phyloP scores from a whole-genome alignment of 2,329 filamentous ascomycete species.

The Talaromyces sp. region DNA sequence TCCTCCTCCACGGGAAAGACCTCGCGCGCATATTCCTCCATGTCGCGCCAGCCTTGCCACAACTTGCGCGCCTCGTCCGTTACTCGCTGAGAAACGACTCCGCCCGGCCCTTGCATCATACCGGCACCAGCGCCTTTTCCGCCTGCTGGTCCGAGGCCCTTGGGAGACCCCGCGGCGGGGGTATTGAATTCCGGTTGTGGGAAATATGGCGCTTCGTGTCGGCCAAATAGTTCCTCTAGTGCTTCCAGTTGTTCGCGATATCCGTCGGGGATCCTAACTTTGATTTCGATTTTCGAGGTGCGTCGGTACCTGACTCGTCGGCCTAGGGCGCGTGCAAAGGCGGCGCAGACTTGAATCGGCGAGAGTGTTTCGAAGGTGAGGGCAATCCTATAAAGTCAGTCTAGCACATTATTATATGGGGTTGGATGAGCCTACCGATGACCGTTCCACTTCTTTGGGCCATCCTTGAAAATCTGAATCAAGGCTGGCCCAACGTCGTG shows the following conservation, averaged over 20 bases:
- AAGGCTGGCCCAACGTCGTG: conserved; percentile 92
- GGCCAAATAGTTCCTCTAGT: conserved; percentile 58
- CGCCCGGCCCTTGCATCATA: conserved; percentile 51
- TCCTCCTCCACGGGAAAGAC: conserved; percentile 93
- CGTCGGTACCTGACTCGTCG: conserved; percentile 74
- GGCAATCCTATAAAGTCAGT: conserved; percentile 60
- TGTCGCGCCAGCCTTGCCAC: conserved; percentile 85
- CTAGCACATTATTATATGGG: no score
- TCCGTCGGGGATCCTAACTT: conserved; percentile 78
- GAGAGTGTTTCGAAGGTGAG: conserved; percentile 87
- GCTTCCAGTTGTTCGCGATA: conserved; percentile 82
- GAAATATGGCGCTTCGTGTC: conserved; percentile 60
- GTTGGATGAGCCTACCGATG: conserved; percentile 50
- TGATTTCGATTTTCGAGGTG: conserved; percentile 71
- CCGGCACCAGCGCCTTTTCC: conserved; percentile 44
- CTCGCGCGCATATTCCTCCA: conserved; percentile 92
- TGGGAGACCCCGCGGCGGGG: conserved; percentile 36
- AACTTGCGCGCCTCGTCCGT: conserved; percentile 73
- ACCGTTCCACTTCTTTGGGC: conserved; percentile 76
- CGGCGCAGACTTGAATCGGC: conserved; percentile 74
- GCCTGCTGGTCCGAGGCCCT: conserved; percentile 35
- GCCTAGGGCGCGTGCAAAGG: conserved; percentile 74
- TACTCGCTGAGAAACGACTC: conserved; percentile 60
- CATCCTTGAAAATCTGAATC: conserved; percentile 93
- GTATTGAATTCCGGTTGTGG: conserved; percentile 55